These are phyloP conservation scores for Neohortaea acidophila DNA, from an alignment of 495 filamentous ascomycete species.

Conservation along the genomic window DNA sequence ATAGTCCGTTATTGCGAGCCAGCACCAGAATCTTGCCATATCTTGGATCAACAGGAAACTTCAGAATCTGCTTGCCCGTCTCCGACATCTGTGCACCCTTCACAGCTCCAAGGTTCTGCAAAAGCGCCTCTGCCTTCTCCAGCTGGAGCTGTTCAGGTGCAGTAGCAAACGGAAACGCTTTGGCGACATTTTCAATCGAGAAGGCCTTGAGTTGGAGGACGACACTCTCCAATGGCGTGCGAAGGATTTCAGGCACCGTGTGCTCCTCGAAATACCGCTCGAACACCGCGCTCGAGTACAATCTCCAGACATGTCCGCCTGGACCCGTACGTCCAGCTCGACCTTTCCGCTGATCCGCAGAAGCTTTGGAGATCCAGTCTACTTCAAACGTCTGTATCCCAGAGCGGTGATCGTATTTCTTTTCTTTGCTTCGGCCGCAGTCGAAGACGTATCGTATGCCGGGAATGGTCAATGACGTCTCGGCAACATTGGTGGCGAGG, in stretches of 20 bases:
- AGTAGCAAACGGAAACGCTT: constrained; percentile 98
- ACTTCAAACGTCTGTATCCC: constrained; percentile 93
- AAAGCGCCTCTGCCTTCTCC: constrained; percentile 69
- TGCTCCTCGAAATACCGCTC: constrained; percentile 82
- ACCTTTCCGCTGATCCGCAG: constrained; percentile 80
- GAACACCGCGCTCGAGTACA: constrained; percentile 90
- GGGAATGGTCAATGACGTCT: constrained; percentile 93
- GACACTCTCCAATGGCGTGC: constrained; percentile 83
- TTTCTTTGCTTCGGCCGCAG: constrained; percentile 79
- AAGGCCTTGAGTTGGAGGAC: constrained; percentile 93
- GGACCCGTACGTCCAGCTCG: constrained; percentile 92
- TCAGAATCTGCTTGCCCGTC: constrained; percentile 63
- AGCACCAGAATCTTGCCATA: constrained; percentile 82
- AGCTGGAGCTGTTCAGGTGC: constrained; percentile 69
- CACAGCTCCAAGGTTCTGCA: constrained; percentile 41
- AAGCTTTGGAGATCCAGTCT: constrained; percentile 95
- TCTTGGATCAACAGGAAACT: constrained; percentile 77
- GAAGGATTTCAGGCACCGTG: constrained; percentile 72
- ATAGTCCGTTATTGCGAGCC: constrained; percentile 66
- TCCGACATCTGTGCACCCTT: constrained; percentile 43
- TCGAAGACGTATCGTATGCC: constrained; percentile 95
- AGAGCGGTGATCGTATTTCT: constrained; percentile 64
- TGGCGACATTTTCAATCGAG: constrained; percentile 73
- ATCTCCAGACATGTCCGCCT: constrained; percentile 83
- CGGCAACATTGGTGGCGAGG: constrained; percentile 90